Base-by-base conservation (phyloP, 2,329 filamentous ascomycete species). In the Geoglossum cookeanum region DNA sequence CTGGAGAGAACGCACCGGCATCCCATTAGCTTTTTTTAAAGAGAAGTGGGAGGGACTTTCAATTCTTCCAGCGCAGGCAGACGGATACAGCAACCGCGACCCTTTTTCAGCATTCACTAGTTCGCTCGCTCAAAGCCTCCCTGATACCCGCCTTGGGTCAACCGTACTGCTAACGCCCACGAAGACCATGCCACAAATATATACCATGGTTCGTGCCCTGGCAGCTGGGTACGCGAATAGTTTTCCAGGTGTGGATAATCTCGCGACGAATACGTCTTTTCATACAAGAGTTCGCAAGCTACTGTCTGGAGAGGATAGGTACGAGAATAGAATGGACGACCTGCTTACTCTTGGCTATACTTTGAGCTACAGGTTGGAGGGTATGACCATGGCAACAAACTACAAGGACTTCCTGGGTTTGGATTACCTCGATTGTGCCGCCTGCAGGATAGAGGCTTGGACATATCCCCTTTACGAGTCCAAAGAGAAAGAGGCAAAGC, bases 1-100 rank as follows among this genome's bases (percentile, higher is more conserved):
- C 35, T 60, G 58, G 57, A 55, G 57, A 44, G 53, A 44, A 27
- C 59, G 62, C n/a, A 55, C 57, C 15, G 61, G 58, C 3, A 45
- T 61, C 37, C 59, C 60, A 4, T 58, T 62, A 11, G 47, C 58
- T 39, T 55, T 59, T 42, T 60, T 55, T 44, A 59, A 61, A 47
- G 37, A 45, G 44, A 60, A 57, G 49, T 62, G 62, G 62, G 59
- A 61, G 58, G 47, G 29, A 22, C 29, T 4, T 32, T 17, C 53
- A 11, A 9, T 58, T 49, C 47, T 49, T 9, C 47, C 47, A 49
- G 47, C 47, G 3, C 47, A 49, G 47, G 47, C 47, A 27, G 47
- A 49, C 29, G 29, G 47, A 22, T 49, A 27, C 22, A 49, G 47
- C 6, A 49, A 49, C 47, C 47, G 47, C 29, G 47, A 49, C 47